Conservation (phyloP, 345 rosid species). For the Brassica juncea region DNA sequence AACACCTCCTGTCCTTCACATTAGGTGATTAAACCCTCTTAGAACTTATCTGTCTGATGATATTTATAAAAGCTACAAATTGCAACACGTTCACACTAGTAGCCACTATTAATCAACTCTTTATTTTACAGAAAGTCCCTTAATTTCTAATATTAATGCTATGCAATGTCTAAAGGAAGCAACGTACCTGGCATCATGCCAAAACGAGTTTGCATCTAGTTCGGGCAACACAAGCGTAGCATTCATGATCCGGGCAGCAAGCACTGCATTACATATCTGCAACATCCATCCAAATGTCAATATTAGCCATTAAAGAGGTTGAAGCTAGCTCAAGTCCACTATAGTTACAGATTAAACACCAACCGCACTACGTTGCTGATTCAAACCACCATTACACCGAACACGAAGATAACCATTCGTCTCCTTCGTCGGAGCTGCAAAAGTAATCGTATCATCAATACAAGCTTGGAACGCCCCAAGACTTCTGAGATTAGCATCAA, state of each 20-base stretch:
- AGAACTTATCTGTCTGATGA: not conserved
- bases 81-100: not conserved
- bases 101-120: not conserved
- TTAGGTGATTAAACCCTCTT: not conserved
- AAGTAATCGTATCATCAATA: slow-evolving; percentile 18
- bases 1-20: slow-evolving; percentile 1
- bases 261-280: slow-evolving; percentile 98
- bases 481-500: slow-evolving; percentile 33
- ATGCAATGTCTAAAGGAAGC: not conserved
- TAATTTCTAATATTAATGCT: not conserved
- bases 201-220: slow-evolving; percentile 95
- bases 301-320: not conserved
- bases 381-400: slow-evolving; percentile 96
- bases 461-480: slow-evolving; percentile 25
- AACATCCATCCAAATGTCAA: slow-evolving; percentile 30
- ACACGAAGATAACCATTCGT: slow-evolving; percentile 93
- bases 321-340: slow-evolving; percentile 11
- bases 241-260: slow-evolving; percentile 99
- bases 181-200: slow-evolving; percentile 96
- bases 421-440: slow-evolving; percentile 84
- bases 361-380: slow-evolving; percentile 99
- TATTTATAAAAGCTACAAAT: slow-evolving; percentile 11
- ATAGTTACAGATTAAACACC: slow-evolving; percentile 19
- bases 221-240: slow-evolving; percentile 97
- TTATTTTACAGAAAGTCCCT: not conserved